Percentiles rank a stretch among this genome's conserved stretches.
These are phyloP conservation scores for Candida peoriensis DNA, from an alignment of 805 yeast species.

Conservation along the genomic window DNA sequence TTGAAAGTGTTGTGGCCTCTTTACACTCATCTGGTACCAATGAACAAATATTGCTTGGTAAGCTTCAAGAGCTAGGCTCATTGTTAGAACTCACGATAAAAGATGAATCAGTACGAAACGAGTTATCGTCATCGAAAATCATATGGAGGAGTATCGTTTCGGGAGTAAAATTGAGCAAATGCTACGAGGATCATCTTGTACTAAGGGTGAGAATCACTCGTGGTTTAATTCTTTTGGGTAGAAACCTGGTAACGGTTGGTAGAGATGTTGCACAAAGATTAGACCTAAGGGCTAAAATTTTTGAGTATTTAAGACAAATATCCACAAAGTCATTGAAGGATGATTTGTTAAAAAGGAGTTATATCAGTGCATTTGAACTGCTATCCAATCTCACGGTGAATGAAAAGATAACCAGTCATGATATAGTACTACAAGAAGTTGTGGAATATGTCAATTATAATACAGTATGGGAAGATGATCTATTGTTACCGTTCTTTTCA, in stretches of 20 bases:
- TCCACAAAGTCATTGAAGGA: not conserved
- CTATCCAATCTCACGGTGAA: conserved; percentile 14
- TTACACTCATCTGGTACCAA: not conserved
- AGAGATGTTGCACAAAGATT: conserved; percentile 25
- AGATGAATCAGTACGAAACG: conserved; percentile 23
- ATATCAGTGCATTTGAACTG: conserved; percentile 9
- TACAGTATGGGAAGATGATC: conserved; percentile 4
- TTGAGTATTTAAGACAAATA: not conserved
- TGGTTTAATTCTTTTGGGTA: conserved; percentile 39
- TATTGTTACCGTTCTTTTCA: conserved; percentile 8
- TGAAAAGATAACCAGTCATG: conserved; percentile 4
- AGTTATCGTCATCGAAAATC: conserved; percentile 20
- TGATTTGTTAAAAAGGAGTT: not conserved
- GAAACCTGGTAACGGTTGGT: conserved; percentile 39
- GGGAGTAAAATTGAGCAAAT: conserved; percentile 5
- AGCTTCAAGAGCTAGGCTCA: conserved; percentile 1
- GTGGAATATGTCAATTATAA: conserved; percentile 4
- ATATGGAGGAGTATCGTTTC: conserved; percentile 25
- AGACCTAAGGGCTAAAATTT: conserved; percentile 2
- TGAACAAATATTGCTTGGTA: not conserved
- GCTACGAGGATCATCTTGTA: conserved; percentile 2
- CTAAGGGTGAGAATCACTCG: conserved; percentile 33
- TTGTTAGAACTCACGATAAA: conserved; percentile 8
- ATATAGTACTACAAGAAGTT: conserved; percentile 8
- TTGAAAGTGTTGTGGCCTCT: too few species aligned